Base-by-base conservation (phyloP, 805 yeast species). In the Zygosaccharomyces kombuchaensis region DNA sequence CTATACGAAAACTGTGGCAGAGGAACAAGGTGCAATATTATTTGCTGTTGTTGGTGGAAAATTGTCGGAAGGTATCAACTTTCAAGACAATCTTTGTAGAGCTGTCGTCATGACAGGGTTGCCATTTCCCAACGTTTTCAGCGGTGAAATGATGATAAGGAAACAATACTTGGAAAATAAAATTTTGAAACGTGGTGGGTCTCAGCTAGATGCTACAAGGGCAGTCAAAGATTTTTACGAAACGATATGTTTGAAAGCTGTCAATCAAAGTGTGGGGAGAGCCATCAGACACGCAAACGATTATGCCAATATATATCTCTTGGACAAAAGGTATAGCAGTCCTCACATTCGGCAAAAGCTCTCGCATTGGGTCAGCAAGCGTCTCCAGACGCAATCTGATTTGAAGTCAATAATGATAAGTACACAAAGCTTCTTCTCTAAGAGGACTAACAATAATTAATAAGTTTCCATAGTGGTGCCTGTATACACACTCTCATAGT, bases 21-120 rank as follows among this genome's bases (percentile, higher is more conserved):
- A 53, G 2, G 52, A 57, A 2, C 52, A 59, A 4, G 91, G 93
- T 1, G 90, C 95, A 0, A 55, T 85, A 1, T 63, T 90, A 4
- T 69, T 91, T 23, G 81, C 96, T 0, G 96, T 91, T 1, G 95
- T 91, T 12, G 96, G 96, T 1, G 98, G 97, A 0, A 84, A 84
- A 58, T 72, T 90, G 67, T 87, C 96, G 0, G 98, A 90, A 63
- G 98, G 98, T 4, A 91, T 90, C 35, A 90, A 90, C 60, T 90
- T 91, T 62, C 78, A 90, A 9, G 91, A 89, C 58, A 80, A 83
- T 32, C 67, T 91, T n/a, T 96, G 96, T 1, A 71, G 97, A 47
- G 89, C 87, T 0, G 90, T 91, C 0, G 69, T 87, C 1, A 83
- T 91, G 84, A 71, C 87, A 9, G 98, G 97, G 0, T 62, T 91